A percentile compares a stretch with the other conserved stretches of the same genome.
Evolutionary conservation across 768 basidiomycete genomes (phyloP).

Genomic region (Suillus ampliporus): DNA sequence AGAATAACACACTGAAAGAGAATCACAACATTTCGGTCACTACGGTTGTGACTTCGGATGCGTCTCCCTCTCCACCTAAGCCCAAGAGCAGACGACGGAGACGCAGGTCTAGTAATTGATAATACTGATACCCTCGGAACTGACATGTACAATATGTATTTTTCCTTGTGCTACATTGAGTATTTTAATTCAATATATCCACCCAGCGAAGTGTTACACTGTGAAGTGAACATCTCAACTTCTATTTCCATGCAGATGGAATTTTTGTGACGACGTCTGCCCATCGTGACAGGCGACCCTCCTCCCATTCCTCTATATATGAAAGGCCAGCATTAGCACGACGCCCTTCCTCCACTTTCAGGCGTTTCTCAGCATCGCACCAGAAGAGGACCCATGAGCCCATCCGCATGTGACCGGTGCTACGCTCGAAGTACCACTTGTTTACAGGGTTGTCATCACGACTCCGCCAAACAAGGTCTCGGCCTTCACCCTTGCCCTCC

Average conservation of each 20-base stretch:
- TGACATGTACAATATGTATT: not conserved
- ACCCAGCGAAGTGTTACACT: constrained; percentile 17
- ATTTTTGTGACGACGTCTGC: constrained; percentile 67
- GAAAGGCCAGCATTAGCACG: constrained; percentile 68
- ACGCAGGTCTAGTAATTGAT: constrained; percentile 35
- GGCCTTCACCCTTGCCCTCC: constrained; percentile 86
- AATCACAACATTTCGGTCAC: constrained; percentile 37
- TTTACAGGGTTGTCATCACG: constrained; percentile 94
- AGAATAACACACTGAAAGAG: constrained; percentile 40
- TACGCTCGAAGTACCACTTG: constrained; percentile 99
- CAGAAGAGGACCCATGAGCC: constrained; percentile 95
- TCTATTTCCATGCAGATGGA: constrained; percentile 78
- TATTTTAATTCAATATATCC: constrained; percentile 3
- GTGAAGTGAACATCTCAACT: constrained; percentile 5
- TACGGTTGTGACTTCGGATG: constrained; percentile 30
- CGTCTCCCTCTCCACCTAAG: constrained; percentile 31
- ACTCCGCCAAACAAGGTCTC: constrained; percentile 95
- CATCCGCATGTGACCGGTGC: constrained; percentile 86
- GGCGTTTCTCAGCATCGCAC: constrained; percentile 94
- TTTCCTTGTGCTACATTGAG: constrained; percentile 18
- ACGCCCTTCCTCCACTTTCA: constrained; percentile 71
- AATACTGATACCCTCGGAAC: constrained; percentile 1
- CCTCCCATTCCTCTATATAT: constrained; percentile 79
- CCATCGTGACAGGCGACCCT: constrained; percentile 74
- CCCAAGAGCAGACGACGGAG: constrained; percentile 34